Percentiles rank a stretch among this genome's conserved stretches.
Evolutionary conservation across 2,329 filamentous ascomycete genomes (phyloP).

Genomic region (Trichothecium sympodiale): DNA sequence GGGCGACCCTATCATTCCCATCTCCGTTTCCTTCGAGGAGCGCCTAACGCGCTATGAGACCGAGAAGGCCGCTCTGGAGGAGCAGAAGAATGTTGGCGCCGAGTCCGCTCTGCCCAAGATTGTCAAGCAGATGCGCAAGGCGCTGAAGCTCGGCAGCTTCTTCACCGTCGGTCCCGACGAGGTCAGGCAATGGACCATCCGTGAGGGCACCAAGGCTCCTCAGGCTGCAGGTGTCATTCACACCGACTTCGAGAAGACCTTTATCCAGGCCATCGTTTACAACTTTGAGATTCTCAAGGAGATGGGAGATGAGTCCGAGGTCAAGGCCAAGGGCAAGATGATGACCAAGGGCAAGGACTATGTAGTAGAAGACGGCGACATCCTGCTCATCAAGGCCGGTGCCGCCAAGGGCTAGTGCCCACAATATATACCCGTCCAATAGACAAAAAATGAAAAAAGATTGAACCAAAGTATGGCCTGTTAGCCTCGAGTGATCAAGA

Average conservation of each 20-base stretch:
- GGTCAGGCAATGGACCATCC: slow-evolving; percentile 96
- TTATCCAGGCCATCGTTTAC: slow-evolving; percentile 93
- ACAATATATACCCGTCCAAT: slow-evolving; percentile 2
- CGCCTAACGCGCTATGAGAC: slow-evolving; percentile 71
- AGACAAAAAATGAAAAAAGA: slow-evolving; percentile 10
- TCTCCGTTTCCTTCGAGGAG: slow-evolving; percentile 90
- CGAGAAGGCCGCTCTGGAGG: slow-evolving; percentile 67
- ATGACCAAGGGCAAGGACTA: slow-evolving; percentile 99
- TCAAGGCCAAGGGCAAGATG: slow-evolving; percentile 90
- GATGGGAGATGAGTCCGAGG: slow-evolving; percentile 73
- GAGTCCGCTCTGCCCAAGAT: slow-evolving; percentile 89
- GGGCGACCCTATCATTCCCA: slow-evolving; percentile 83
- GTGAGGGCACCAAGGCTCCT: slow-evolving; percentile 93
- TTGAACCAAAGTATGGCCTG: no score
- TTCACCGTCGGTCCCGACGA: slow-evolving; percentile 95
- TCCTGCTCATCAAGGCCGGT: slow-evolving; percentile 81
- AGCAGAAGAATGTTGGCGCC: slow-evolving; percentile 79
- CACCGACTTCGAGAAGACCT: slow-evolving; percentile 98
- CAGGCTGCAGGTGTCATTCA: slow-evolving; percentile 97
- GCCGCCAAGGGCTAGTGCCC: slow-evolving; percentile 55
- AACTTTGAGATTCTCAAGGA: slow-evolving; percentile 78
- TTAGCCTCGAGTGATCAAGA: no score
- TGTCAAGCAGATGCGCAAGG: slow-evolving; percentile 85
- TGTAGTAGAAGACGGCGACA: slow-evolving; percentile 72
- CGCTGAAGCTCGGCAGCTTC: slow-evolving; percentile 82